Conservation (phyloP, 306 rosid genomes). For the Crataegus laevigata region DNA sequence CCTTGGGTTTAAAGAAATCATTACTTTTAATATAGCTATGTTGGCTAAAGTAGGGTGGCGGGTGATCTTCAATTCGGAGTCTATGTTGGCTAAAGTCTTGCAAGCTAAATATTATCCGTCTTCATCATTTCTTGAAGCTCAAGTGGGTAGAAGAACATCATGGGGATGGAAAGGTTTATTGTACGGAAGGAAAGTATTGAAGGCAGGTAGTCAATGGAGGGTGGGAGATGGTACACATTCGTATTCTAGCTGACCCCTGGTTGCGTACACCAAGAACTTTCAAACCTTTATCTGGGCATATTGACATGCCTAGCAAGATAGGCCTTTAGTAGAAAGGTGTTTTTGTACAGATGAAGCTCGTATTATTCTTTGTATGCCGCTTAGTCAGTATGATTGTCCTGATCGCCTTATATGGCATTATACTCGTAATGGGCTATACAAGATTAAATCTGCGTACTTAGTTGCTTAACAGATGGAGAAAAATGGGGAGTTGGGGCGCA, state of each 20-base stretch:
- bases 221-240: too few species aligned
- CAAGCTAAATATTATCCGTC: not conserved
- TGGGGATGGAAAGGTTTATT: not conserved
- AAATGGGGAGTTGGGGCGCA: not conserved
- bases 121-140: not conserved
- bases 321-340: too few species aligned
- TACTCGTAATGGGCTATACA: not conserved
- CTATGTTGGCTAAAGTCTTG: not conserved
- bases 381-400: not conserved
- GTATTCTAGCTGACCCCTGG: too few species aligned
- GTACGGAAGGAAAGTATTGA: not conserved
- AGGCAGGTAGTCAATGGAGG: too few species aligned
- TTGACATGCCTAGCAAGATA: too few species aligned
- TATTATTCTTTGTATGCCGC: too few species aligned
- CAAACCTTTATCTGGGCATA: too few species aligned
- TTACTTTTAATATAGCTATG: not conserved
- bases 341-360: too few species aligned
- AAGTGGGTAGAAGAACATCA: not conserved
- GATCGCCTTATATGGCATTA: too few species aligned
- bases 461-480: not conserved
- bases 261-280: too few species aligned
- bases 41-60: not conserved
- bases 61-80: too few species aligned
- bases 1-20: not conserved
- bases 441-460: too few species aligned